Conservation (phyloP, 805 yeast species). For the Ogataea nitratoaversa region DNA sequence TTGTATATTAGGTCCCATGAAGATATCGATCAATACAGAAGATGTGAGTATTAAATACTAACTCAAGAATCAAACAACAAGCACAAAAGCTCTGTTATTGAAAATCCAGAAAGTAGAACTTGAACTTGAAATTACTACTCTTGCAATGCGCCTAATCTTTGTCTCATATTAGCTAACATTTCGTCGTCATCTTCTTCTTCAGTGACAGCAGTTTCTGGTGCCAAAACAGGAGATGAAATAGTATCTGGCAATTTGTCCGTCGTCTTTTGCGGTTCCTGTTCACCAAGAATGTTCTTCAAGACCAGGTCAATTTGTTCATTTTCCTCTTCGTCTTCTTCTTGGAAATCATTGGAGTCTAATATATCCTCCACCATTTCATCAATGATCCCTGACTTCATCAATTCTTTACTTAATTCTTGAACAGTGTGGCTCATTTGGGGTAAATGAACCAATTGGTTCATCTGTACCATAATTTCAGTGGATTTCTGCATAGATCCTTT, state of each 20-base stretch:
- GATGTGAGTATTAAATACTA: too few relatives aligned
- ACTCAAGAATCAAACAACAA: too few relatives aligned
- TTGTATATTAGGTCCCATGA: too few relatives aligned
- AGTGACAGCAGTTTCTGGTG: conserved; percentile 16
- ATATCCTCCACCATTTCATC: conserved; percentile 95
- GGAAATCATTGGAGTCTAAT: conserved; percentile 63
- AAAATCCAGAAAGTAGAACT: too few relatives aligned
- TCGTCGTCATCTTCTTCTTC: conserved; percentile 67
- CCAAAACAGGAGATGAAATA: conserved; percentile 15
- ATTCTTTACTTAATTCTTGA: conserved; percentile 81
- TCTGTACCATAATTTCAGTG: conserved; percentile 83
- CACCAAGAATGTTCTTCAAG: conserved; percentile 40
- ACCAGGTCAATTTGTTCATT: conserved; percentile 63
- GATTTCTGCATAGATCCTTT: conserved; percentile 78
- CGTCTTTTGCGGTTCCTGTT: conserved; percentile 32
- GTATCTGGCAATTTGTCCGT: conserved; percentile 12
- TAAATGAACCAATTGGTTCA: conserved; percentile 68
- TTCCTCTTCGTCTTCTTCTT: conserved; percentile 59
- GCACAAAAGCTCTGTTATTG: too few relatives aligned
- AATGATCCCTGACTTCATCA: conserved; percentile 80
- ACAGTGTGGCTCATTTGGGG: conserved; percentile 81
- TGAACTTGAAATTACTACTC: conserved; percentile 36
- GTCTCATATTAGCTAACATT: conserved; percentile 81
- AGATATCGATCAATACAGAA: too few relatives aligned
- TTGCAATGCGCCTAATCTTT: conserved; percentile 81